Evolutionary conservation across 164 flowering plant genomes (phyloP).

Genomic region (Tetrastigma voinierianum): DNA sequence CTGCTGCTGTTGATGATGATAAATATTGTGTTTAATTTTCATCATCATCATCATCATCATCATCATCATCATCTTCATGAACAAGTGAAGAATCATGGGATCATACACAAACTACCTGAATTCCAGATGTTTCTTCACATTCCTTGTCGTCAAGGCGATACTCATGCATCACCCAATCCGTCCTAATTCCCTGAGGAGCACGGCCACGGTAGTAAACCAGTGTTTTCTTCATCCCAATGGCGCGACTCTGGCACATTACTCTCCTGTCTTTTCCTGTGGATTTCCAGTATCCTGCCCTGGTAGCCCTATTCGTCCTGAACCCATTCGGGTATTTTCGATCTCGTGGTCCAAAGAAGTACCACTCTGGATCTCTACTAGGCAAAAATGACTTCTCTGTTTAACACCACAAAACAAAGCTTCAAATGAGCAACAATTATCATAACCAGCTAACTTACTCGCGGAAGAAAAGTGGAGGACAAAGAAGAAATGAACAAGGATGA

Average conservation of each 20-base stretch:
- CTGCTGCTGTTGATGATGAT: too few species aligned
- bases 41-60: too few species aligned
- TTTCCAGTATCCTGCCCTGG: slow-evolving; percentile 90
- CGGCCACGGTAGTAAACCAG: slow-evolving; percentile 74
- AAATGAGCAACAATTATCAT: too few species aligned
- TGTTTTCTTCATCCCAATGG: slow-evolving; percentile 88
- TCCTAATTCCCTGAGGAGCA: slow-evolving; percentile 77
- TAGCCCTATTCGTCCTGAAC: slow-evolving; percentile 83
- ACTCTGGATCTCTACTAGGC: slow-evolving; percentile 89
- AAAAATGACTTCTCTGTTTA: slow-evolving; percentile 74
- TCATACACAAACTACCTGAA: slow-evolving; percentile 37
- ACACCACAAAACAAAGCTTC: neutral
- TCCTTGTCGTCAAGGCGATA: slow-evolving; percentile 86
- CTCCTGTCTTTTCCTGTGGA: slow-evolving; percentile 87
- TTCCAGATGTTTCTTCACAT: slow-evolving; percentile 63
- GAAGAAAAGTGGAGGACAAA: too few species aligned
- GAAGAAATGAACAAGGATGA: too few species aligned
- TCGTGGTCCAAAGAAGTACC: slow-evolving; percentile 92
- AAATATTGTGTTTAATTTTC: too few species aligned
- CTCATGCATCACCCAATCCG: slow-evolving; percentile 97
- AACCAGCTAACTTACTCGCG: too few species aligned
- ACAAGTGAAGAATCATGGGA: neutral
- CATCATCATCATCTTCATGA: too few species aligned
- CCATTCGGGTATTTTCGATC: slow-evolving; percentile 90
- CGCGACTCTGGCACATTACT: slow-evolving; percentile 56